A percentile compares a stretch with the other conserved stretches of the same genome.
Evolutionary conservation across 768 basidiomycete species (phyloP).

Genomic region (Chalciporus sphaerocephalus): DNA sequence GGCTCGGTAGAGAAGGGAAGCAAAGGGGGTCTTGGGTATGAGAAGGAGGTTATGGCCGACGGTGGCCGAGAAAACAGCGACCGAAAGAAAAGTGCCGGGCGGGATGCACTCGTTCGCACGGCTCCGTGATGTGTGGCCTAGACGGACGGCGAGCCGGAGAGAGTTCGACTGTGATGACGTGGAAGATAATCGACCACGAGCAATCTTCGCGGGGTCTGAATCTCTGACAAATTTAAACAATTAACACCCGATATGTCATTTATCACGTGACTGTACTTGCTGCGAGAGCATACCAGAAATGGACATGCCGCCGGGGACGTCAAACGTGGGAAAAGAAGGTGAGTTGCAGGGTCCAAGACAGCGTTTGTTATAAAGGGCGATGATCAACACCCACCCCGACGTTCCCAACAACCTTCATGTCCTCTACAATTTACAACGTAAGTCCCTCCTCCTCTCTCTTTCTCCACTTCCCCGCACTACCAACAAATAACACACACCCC

Average conservation of each 20-base stretch:
- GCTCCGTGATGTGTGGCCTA: background rate
- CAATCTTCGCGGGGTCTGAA: conserved; percentile 23
- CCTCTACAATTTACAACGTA: conserved; percentile 38
- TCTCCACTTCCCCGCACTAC: background rate
- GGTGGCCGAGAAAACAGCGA: conserved; percentile 12
- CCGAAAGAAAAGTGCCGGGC: conserved; percentile 4
- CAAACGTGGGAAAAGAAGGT: conserved; percentile 34
- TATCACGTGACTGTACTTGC: conserved; percentile 31
- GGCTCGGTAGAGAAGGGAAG: background rate
- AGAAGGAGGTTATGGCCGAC: no score
- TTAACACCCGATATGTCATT: conserved; percentile 16
- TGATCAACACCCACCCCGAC: conserved; percentile 37
- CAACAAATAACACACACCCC: background rate
- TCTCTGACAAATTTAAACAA: conserved; percentile 8
- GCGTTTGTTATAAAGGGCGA: conserved; percentile 37
- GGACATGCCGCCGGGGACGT: conserved; percentile 34
- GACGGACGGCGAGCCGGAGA: background rate
- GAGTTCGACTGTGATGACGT: background rate
- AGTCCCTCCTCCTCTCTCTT: conserved; percentile 13
- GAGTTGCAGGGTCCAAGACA: conserved; percentile 33
- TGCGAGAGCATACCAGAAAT: conserved; percentile 20
- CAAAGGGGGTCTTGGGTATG: no score
- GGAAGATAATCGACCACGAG: background rate
- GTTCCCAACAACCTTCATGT: conserved; percentile 37
- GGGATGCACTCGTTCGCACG: background rate